Evolutionary conservation across 78 protist genomes (phyloP), one percentile per base, ranked within the genome.

Genomic region (Dictyostelium capitatum): DNA sequence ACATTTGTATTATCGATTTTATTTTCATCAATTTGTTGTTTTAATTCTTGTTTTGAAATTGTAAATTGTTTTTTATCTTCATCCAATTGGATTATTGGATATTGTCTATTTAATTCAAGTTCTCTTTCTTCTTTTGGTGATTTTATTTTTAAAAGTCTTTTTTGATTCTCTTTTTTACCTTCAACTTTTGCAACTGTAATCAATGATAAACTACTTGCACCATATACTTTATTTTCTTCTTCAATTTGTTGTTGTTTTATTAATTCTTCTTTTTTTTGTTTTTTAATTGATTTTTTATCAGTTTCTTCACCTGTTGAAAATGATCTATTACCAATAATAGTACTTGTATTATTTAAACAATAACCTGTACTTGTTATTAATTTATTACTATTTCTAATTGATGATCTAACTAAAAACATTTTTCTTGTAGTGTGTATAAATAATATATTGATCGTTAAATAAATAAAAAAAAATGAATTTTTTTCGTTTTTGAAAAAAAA

Each of bases 81-180:
- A 32, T 14, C 15, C 1, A 79, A 30, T 37, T 20, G 0, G 12
- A 19, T 2, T 54, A 70, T 30, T 28, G 11, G 14, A 37, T 15
- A 56, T 37, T 23, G 6, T 54, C 54, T 51, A 19, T 56, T 20
- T 54, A 56, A 41, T 53, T 53, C 67, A 56, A 79, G 23, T 79
- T 17, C 72, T 54, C 47, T 64, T 79, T 50, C 43, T 79, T 54
- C 83, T 17, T 12, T 56, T 50, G 79, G 79, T 0, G 23, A 19
- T 64, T 23, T 87, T 46, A 79, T 43, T 65, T 87, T 87, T 43
- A 84, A 28, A 7, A 74, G 41, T 32, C 25, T 54, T 46, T 62
- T 84, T 74, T 83, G 56, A 53, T 83, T 73, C 23, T 41, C 75
- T 57, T 73, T 73, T 41, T 73, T 51, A 46, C 23, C 67, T 67